phyloP scores from a whole-genome alignment of 176 grass and related monocot genomes.

The Juncus inflexus region DNA sequence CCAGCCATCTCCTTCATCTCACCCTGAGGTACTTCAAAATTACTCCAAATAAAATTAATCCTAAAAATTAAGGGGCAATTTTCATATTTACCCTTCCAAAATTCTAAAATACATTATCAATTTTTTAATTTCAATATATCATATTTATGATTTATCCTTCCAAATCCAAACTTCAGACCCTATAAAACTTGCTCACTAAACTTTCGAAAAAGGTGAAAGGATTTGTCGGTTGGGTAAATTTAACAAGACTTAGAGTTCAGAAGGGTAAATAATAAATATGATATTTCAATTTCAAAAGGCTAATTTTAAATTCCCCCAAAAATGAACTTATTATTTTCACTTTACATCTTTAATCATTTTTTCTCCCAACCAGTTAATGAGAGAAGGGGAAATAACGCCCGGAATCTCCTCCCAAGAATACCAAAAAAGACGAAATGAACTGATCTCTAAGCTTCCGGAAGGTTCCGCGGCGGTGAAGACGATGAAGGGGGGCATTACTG shows the following conservation, averaged over 20 bases:
- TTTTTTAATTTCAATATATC: too few species aligned
- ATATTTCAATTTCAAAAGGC: background rate
- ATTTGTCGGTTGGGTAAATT: too few species aligned
- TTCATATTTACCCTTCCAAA: too few species aligned
- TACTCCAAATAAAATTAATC: background rate
- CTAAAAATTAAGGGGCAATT: background rate
- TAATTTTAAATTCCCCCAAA: conserved; percentile 9
- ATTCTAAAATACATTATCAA: too few species aligned
- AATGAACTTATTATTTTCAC: background rate
- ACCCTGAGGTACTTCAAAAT: conserved; percentile 54
- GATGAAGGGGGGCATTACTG: too few species aligned
- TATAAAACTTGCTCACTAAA: too few species aligned
- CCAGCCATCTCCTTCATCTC: conserved; percentile 65
- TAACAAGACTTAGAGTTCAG: background rate
- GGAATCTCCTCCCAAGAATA: conserved; percentile 71
- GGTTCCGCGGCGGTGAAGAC: conserved; percentile 78
- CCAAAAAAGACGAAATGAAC: conserved; percentile 57
- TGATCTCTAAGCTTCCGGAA: conserved; percentile 62
- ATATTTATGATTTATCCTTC: too few species aligned
- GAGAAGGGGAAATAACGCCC: conserved; percentile 74
- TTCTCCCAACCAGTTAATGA: conserved; percentile 50
- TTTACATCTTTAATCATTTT: background rate
- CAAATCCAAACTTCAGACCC: too few species aligned
- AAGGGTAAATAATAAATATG: background rate
- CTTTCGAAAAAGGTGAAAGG: too few species aligned